A percentile compares a stretch with the other conserved stretches of the same genome.
These are phyloP conservation scores for Lipomyces oligophaga DNA, from an alignment of 805 yeast species.

Conservation along the genomic window DNA sequence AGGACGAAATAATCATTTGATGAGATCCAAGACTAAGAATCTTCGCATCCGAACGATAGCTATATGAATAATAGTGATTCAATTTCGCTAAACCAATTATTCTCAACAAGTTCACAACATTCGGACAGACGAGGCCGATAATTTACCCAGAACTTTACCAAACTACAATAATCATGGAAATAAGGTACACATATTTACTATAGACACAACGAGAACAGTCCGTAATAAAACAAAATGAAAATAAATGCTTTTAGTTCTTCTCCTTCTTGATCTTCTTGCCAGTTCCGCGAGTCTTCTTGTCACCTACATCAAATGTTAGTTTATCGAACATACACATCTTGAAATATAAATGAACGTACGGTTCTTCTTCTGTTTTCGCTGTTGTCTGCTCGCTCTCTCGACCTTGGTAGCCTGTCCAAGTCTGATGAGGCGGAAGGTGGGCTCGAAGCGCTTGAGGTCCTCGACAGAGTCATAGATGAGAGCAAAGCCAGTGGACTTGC, in stretches of 20 bases:
- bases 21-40: no score
- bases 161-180: constrained; percentile 1
- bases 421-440: constrained; percentile 98
- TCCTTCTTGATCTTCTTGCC: constrained; percentile 77
- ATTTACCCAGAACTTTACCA: no score
- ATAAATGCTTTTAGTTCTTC: constrained; percentile 25
- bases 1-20: no score
- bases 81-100: no score
- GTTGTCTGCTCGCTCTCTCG: constrained; percentile 98
- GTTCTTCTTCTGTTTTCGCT: constrained; percentile 99
- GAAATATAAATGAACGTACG: constrained; percentile 41
- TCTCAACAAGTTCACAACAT: no score
- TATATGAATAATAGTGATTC: no score
- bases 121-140: no score
- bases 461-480: constrained; percentile 96
- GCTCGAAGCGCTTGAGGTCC: constrained; percentile 98
- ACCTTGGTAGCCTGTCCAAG: constrained; percentile 94
- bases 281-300: constrained; percentile 98
- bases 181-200: neutral
- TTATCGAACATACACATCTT: no score
- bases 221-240: constrained; percentile 8
- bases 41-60: no score
- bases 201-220: constrained; percentile 6
- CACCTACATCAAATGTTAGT: constrained; percentile 37
- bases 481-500: constrained; percentile 99